Percentiles rank a stretch among this genome's conserved stretches.
These are phyloP conservation scores for Puccinellia tenuiflora DNA, from an alignment of 176 grass and related monocot genomes.

Conservation along the genomic window DNA sequence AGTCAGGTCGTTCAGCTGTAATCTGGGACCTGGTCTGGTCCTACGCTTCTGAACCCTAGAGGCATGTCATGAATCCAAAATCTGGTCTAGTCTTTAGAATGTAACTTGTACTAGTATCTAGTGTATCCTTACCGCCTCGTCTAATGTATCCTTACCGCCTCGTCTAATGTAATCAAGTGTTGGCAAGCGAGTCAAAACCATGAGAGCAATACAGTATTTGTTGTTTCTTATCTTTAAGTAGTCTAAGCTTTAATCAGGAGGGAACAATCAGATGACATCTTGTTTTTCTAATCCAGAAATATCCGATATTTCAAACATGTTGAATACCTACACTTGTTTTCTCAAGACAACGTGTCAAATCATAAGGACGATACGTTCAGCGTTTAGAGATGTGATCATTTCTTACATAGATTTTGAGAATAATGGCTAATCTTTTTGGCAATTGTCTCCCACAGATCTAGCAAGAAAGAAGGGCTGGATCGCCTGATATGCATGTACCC, in stretches of 20 bases:
- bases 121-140: not conserved
- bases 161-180: conserved; percentile 9
- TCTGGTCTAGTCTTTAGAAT: not conserved
- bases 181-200: not conserved
- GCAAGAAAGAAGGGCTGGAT: not conserved
- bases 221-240: not conserved
- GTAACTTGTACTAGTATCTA: not conserved
- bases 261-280: not conserved
- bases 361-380: not conserved
- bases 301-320: not conserved
- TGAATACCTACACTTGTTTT: not conserved
- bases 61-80: not conserved
- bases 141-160: not conserved
- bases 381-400: not conserved
- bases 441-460: not conserved
- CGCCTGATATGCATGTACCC: not conserved
- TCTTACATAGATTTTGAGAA: not conserved
- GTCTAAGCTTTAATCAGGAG: not conserved
- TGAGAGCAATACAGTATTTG: not conserved
- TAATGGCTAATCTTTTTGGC: not conserved
- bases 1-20: conserved; percentile 49
- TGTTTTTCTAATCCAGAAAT: not conserved
- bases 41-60: not conserved
- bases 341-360: not conserved
- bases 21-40: not conserved